Evolutionary conservation across 2,329 filamentous ascomycete species (phyloP).

Genomic region (Eurotiales sp.): DNA sequence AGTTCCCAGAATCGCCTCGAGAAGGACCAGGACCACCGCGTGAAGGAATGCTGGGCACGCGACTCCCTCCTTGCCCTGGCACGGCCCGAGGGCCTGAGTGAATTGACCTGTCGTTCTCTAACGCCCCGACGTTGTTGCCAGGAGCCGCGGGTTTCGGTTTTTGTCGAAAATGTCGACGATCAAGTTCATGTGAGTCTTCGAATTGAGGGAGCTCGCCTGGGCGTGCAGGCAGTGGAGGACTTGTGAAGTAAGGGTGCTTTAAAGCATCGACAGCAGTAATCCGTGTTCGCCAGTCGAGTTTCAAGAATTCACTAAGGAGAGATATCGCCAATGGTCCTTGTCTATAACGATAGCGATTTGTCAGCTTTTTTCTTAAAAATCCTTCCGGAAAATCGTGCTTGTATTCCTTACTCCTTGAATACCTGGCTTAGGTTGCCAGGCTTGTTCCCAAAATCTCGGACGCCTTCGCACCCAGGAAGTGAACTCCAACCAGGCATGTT

Average conservation of each 20-base stretch:
- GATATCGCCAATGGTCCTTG: slow-evolving; percentile 70
- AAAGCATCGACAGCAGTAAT: slow-evolving; percentile 93
- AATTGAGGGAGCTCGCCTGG: slow-evolving; percentile 87
- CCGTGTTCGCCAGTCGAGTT: slow-evolving; percentile 80
- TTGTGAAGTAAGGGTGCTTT: slow-evolving; percentile 86
- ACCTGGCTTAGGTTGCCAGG: slow-evolving; percentile 65
- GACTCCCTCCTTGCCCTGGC: slow-evolving; percentile 29
- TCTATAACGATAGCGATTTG: slow-evolving; percentile 41
- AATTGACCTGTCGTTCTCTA: slow-evolving; percentile 55
- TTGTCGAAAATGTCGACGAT: slow-evolving; percentile 83
- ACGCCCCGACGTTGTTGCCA: slow-evolving; percentile 85
- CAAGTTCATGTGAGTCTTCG: slow-evolving; percentile 94
- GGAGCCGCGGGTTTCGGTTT: slow-evolving; percentile 75
- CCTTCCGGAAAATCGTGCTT: background rate
- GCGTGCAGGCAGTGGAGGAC: slow-evolving; percentile 69
- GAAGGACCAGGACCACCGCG: slow-evolving; percentile 24
- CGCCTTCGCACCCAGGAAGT: slow-evolving; percentile 74
- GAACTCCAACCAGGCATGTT: slow-evolving; percentile 88
- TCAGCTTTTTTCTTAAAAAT: background rate
- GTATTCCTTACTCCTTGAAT: slow-evolving; percentile 64
- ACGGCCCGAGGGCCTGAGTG: slow-evolving; percentile 29
- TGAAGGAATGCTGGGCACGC: slow-evolving; percentile 35
- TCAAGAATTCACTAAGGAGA: slow-evolving; percentile 75
- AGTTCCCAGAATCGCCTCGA: slow-evolving; percentile 21
- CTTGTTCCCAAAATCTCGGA: slow-evolving; percentile 59